These are phyloP conservation scores for Neocallimastix lanati DNA, from an alignment of 192 early-diverging fungal genomes.

Conservation along the genomic window DNA sequence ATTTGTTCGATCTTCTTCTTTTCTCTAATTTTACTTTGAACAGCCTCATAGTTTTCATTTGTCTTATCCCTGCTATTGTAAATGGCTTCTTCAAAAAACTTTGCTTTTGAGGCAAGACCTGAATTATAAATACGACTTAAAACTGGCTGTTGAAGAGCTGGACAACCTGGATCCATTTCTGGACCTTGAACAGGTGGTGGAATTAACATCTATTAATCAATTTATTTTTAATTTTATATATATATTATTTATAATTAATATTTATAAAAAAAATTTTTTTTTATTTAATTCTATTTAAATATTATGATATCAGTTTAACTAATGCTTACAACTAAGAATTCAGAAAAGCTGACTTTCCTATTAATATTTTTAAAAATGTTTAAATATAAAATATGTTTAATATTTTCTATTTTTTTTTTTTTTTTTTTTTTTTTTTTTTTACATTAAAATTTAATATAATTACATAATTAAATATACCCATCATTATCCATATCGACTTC, in stretches of 20 bases:
- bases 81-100: background rate
- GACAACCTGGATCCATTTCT: background rate
- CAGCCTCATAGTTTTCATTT: background rate
- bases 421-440: too few species aligned
- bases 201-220: background rate
- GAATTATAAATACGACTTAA: background rate
- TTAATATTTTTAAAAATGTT: too few species aligned
- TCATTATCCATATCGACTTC: background rate
- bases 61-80: background rate
- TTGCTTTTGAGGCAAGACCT: background rate
- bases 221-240: background rate
- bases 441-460: too few species aligned
- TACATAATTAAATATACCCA: too few species aligned
- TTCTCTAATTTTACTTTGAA: background rate
- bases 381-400: too few species aligned
- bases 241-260: too few species aligned
- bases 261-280: background rate
- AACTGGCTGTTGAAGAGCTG: background rate
- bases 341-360: background rate
- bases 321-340: background rate
- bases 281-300: too few species aligned
- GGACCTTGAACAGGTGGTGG: background rate
- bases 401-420: too few species aligned
- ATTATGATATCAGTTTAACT: background rate
- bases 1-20: background rate